Evolutionary conservation across 2,329 filamentous ascomycete species (phyloP), one percentile per base, ranked within the genome.

Genomic region (Reticulascus tulasneorum): DNA sequence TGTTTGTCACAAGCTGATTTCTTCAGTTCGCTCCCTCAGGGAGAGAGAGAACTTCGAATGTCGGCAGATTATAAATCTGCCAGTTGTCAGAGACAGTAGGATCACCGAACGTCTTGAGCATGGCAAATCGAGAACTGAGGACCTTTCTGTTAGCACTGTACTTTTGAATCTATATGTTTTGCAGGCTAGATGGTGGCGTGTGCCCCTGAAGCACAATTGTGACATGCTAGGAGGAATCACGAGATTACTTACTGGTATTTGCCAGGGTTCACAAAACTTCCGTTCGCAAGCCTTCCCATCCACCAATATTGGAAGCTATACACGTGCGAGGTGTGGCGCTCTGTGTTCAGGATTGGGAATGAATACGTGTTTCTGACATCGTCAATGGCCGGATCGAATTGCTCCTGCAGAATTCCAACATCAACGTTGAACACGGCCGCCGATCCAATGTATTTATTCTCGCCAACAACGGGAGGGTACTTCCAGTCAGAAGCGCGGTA

Each of bases 251-350:
- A 66, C 63, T 56, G 58, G 39, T 67, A 67, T 22, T 60, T 60
- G 1, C 64, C 64, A 6, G 63, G 59, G 9, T 52, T 47, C 35
- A 67, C 64, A 30, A 56, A 55, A 8, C 60, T 58, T 4, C 63
- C 63, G 38, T 67, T 62, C 7, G 63, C 59, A 7, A 66, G 55
- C 38, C 62, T 62, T 2, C 64, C 63, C 17, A 67, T 63, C 64
- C 64, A 67, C 56, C 60, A 66, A 32, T 57, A 64, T 38, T 44
- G 38, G 19, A 51, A 53, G 19, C 36, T 11, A 20, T 38, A 38
- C 3, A 24, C 32, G 9, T 22, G 27, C 4, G 48, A 45, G 15
- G 54, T 53, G 7, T 56, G 55, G 5, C 64, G 57, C 2, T 58
- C 48, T 9, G 59, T 50, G 10, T 58, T 54, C 23, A 46, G 53